Conservation (phyloP, 2,329 filamentous ascomycete species). For the Alternaria metachromatica region DNA sequence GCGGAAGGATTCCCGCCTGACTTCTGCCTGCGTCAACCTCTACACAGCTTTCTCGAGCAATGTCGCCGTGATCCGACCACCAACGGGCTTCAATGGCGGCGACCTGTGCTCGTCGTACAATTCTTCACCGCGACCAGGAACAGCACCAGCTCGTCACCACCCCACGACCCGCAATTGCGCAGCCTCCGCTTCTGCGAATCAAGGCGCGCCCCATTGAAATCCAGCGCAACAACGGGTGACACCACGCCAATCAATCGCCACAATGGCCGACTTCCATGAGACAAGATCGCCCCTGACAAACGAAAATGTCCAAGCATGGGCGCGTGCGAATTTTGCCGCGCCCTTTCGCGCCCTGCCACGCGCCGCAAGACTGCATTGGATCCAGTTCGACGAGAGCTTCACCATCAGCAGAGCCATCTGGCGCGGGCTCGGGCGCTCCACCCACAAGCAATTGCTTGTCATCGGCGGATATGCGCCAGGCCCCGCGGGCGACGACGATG, state of each 20-base stretch:
- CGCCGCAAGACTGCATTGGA: constrained; percentile 27
- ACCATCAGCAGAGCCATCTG: constrained; percentile 33
- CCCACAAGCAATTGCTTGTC: constrained; percentile 37
- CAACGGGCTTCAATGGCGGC: constrained; percentile 15
- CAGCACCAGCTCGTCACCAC: constrained; percentile 1
- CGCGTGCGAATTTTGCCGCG: constrained; percentile 26
- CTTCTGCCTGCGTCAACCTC: constrained; percentile 9
- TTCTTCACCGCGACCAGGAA: constrained; percentile 2
- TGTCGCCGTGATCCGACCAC: constrained; percentile 10
- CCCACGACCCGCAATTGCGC: constrained; percentile 4
- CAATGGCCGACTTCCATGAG: constrained; percentile 38
- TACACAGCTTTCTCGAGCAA: constrained; percentile 4
- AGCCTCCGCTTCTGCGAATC: constrained; percentile 5
- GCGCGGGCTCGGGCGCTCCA: constrained; percentile 32
- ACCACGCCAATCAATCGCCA: constrained; percentile 12
- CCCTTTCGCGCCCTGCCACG: constrained; percentile 28
- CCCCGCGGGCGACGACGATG: constrained; percentile 28
- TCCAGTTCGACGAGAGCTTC: constrained; percentile 35
- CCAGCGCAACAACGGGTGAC: constrained; percentile 9
- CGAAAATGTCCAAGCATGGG: constrained; percentile 33
- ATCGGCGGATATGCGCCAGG: constrained; percentile 40
- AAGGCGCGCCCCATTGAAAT: constrained; percentile 4
- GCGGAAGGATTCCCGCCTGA: constrained; percentile 19
- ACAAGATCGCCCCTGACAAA: constrained; percentile 33
- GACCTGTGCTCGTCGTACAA: constrained; percentile 8